Base-by-base conservation (phyloP, 1,284 basidiomycete species). In the Sanghuangporus weigelae region DNA sequence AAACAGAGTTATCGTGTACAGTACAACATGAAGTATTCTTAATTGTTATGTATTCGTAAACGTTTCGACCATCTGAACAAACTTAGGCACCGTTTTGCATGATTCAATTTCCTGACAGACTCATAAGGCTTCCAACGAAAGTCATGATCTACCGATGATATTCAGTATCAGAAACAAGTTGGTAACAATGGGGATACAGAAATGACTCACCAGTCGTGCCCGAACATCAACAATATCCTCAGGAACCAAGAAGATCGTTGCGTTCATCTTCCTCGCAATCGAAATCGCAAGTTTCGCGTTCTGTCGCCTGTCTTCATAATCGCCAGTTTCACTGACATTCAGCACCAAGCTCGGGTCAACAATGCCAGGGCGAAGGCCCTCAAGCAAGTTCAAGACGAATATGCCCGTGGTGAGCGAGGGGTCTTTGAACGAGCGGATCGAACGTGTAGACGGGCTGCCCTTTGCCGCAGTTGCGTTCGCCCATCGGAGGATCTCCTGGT, bases 221-320 rank as follows among this genome's bases (percentile, higher is more conserved):
- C 93, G 85, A 65, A 95, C 83, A 73, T 95, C 93, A 42, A 95
- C 92, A 70, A 95, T 94, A 76, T 95, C 96, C 75, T 99, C 97
- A 1, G 96, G 95, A 0, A 99, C 97, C 66, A 99, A 80, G 84
- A 98, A 98, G 72, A 99, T 98, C 71, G 98, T 78, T 3, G 95
- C 94, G 62, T 95, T 94, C 86, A 97, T 87, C 85, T 99, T 99
- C 73, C 96, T 84, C 23, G 96, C 96, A 71, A 99, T 98, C 5
- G 94, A 96, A 71, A 99, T 99, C 16, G 95, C 97, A 67, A 99
- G 77, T 84, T 97, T 97, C 48, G 95, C 94, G 73, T 99, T 99
- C 77, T 94, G 87, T 72, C 89, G 85, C 73, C 93, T 85, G 63
- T 97, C 94, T 67, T 99, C 97, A 68, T 95, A 95, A 48, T 81